phyloP scores from a whole-genome alignment of 176 grass and related monocot species.

The Oropetium thomaeum region DNA sequence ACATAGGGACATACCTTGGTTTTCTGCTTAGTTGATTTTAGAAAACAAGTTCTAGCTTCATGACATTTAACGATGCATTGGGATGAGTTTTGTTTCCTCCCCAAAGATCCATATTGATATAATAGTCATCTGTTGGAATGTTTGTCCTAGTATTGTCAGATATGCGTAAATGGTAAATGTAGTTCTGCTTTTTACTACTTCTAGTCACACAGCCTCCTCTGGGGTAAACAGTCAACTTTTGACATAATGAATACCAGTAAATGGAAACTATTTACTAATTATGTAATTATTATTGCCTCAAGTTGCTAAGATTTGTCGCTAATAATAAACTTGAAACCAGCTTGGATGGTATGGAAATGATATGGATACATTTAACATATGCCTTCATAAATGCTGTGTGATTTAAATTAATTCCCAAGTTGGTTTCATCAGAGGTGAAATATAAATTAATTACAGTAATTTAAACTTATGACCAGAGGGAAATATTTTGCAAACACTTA shows the following conservation, averaged over 20 bases:
- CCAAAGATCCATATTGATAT: not conserved
- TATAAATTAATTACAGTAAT: not conserved
- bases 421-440: not conserved
- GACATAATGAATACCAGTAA: not conserved
- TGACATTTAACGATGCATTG: not conserved
- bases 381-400: not conserved
- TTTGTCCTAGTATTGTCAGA: not conserved
- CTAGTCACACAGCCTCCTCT: not conserved
- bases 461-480: not conserved
- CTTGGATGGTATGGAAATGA: not conserved
- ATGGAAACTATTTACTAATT: not conserved
- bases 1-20: not conserved
- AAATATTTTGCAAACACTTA: not conserved
- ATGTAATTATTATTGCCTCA: not conserved
- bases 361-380: not conserved
- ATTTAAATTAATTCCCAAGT: not conserved
- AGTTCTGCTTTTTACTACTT: too few species aligned
- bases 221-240: not conserved
- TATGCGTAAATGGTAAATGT: not conserved
- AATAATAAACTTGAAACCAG: not conserved
- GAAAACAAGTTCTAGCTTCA: not conserved
- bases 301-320: not conserved
- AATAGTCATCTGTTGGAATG: not conserved
- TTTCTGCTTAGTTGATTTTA: not conserved
- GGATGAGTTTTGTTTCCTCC: not conserved